Evolutionary conservation across 2,329 filamentous ascomycete species (phyloP), one percentile per base, ranked within the genome.

Genomic region (Waltergamsia citrina): DNA sequence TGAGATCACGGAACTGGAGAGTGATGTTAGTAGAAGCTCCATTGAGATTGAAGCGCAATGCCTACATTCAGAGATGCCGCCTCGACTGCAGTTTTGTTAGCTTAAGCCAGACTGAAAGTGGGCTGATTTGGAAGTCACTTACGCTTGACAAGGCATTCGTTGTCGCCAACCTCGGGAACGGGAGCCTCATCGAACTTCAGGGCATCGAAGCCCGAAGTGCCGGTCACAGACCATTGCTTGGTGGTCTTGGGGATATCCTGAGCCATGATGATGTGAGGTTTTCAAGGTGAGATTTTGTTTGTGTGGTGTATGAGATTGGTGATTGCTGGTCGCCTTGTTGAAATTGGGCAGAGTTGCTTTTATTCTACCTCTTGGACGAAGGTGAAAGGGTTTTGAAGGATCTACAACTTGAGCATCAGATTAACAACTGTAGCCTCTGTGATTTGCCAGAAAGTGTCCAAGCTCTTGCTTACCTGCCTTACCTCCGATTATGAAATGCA

Each of bases 131-230:
- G 15, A n/a, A 15, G 20, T 6, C n/a, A 25, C 53, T 23, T 36
- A 57, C 56, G 35, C 54, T 80, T 81, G 44, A 88, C 75, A 22
- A 88, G 66, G 6, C 86, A 80, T 18, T 88, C 76, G 40, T 72
- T 71, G 35, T 85, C 80, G 30, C 81, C 81, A 2, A 81, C 49
- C 42, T 74, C 57, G 11, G 79, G 76, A 3, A 85, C 48, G 1
- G 66, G 65, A 31, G 69, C 58, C 43, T 75, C 65, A 38, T 67
- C 57, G 44, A 72, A 69, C 45, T 65, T 55, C 25, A 86, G 63
- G 27, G 62, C 63, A 30, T 82, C 73, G 46, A 85, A 80, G 44
- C 64, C 67, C 26, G 65, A 52, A 3, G 43, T 59, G 42, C 65
- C 65, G 18, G 59, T 56, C 28, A 81, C 52, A 21, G 53, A 60